Evolutionary conservation across 805 yeast species (phyloP).

Genomic region (Candida pseudofarinosa): DNA sequence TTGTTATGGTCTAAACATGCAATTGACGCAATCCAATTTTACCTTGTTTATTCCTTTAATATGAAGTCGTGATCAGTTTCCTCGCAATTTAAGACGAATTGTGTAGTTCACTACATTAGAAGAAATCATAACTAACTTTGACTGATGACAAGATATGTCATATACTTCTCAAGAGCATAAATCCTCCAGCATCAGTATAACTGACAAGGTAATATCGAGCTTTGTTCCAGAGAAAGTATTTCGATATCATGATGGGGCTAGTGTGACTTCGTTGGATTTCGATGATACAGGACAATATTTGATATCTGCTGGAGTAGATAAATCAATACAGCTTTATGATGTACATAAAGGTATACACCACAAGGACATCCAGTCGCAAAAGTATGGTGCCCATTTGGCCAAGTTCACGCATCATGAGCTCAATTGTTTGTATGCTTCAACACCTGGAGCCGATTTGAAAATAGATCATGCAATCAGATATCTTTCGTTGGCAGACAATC

Average conservation of each 20-base stretch:
- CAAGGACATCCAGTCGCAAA: slow-evolving; percentile 74
- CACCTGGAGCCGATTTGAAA: slow-evolving; percentile 36
- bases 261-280: slow-evolving; percentile 68
- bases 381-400: slow-evolving; percentile 89
- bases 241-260: slow-evolving; percentile 46
- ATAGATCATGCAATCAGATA: slow-evolving; percentile 74
- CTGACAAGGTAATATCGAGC: slow-evolving; percentile 21
- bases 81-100: background rate
- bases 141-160: slow-evolving; percentile 3
- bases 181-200: slow-evolving; percentile 14
- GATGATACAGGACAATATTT: slow-evolving; percentile 81
- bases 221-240: slow-evolving; percentile 46
- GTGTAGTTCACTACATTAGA: background rate
- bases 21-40: background rate
- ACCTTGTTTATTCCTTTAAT: background rate
- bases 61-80: background rate
- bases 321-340: slow-evolving; percentile 81
- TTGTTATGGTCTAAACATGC: background rate
- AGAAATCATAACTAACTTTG: no score
- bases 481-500: slow-evolving; percentile 70
- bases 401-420: slow-evolving; percentile 71
- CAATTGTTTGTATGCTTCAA: slow-evolving; percentile 78
- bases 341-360: slow-evolving; percentile 59
- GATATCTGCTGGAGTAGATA: slow-evolving; percentile 75
- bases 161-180: slow-evolving; percentile 4